Conservation (phyloP, 805 yeast genomes). For the Alloascoidea hylecoeti region DNA sequence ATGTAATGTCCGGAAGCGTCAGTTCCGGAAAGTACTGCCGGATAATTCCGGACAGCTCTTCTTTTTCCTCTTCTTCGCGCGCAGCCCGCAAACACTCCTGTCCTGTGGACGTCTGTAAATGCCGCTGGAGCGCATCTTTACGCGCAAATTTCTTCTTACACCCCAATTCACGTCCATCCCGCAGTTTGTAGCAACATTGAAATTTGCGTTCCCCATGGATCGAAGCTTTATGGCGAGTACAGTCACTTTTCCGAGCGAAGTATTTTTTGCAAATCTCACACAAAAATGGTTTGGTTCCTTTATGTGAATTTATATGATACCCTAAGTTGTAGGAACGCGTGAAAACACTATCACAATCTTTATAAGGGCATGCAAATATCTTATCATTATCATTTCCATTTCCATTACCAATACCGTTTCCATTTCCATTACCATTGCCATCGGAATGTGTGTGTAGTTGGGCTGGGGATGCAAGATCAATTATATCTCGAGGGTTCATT, state of each 20-base stretch:
- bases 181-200: neutral
- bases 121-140: neutral
- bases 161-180: neutral
- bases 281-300: neutral
- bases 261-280: neutral
- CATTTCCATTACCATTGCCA: neutral
- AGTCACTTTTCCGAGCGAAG: neutral
- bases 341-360: neutral
- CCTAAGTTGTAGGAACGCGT: slow-evolving; percentile 1
- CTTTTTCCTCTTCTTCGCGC: neutral
- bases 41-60: too few relatives aligned
- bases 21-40: too few relatives aligned
- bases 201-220: neutral
- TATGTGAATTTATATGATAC: slow-evolving; percentile 1
- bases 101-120: neutral
- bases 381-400: neutral
- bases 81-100: neutral
- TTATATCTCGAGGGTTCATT: too few relatives aligned
- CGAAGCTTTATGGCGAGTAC: neutral
- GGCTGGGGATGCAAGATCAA: too few relatives aligned
- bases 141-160: slow-evolving; percentile 1
- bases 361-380: neutral
- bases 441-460: too few relatives aligned
- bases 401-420: neutral
- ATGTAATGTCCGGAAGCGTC: too few relatives aligned